Evolutionary conservation across 352 stramenopile species (phyloP), one percentile per base, ranked within the genome.

Genomic region (Phytophthora crassamura): DNA sequence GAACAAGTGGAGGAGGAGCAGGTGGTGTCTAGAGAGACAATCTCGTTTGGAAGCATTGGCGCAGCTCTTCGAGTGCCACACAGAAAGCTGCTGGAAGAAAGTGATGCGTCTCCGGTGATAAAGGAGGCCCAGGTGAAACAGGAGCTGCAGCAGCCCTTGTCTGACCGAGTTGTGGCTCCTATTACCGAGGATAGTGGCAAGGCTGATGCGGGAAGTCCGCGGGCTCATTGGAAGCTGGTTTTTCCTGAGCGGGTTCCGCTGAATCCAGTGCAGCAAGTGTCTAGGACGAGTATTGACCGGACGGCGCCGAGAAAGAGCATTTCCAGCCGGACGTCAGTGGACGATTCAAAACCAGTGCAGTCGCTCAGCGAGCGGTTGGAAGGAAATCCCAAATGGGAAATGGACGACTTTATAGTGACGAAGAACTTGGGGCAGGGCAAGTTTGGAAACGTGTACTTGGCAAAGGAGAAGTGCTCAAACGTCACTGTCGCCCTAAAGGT

Each of bases 361-460:
- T 78, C 79, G 38, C 59, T 93, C 12, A 75, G 71, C 18, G 77
- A 93, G 34, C 67, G 80, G 10, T 15, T 90, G 18, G 49, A 74
- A 47, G 67, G 78, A 53, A 84, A 80, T 38, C 63, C 69, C 3
- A 90, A 94, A 41, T 94, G 78, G 78, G 74, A 83, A 51, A 78
- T 94, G 68, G 77, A 91, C 12, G 86, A 95, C 49, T 95, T 94
- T 42, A 60, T 72, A 6, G 82, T 93, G 40, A 91, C 81, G 15
- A 91, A 89, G 58, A 93, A 84, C 32, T 59, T 95, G 11, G 88
- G 88, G 9, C 88, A 93, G 67, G 88, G 88, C 46, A 95, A 95
- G 61, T 95, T 94, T 43, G 88, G 88, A 16, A 93, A 94, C 45
- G 85, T 95, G 2, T 95, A 95, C 53, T 54, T 94, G 22, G 86